Conservation (phyloP, 164 flowering plant genomes). For the Litsea cubeba region DNA sequence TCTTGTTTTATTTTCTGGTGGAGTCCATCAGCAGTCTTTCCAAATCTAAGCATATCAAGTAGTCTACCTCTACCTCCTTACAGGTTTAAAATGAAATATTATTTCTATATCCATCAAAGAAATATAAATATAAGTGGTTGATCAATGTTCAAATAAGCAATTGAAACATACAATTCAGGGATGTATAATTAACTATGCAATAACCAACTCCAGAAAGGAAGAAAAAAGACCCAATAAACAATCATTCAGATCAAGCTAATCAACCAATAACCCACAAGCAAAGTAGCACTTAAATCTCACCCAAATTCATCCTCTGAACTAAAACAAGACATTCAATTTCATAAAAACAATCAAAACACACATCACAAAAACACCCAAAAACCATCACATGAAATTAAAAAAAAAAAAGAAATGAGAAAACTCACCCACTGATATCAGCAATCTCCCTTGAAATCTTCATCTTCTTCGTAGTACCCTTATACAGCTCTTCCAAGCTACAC, state of each 20-base stretch:
- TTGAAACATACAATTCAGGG: neutral
- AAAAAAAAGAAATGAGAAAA: neutral
- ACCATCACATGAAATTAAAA: neutral
- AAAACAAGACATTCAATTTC: neutral
- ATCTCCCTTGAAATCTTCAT: constrained; percentile 28
- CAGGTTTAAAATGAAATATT: too few species aligned
- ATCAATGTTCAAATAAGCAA: too few species aligned
- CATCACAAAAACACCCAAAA: neutral
- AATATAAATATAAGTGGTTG: too few species aligned
- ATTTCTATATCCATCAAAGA: too few species aligned
- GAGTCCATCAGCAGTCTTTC: too few species aligned
- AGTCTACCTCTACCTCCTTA: too few species aligned
- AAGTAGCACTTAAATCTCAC: neutral
- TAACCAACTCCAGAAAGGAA: neutral
- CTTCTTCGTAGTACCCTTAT: constrained; percentile 24
- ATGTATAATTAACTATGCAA: neutral
- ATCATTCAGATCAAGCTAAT: neutral
- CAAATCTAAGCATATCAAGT: too few species aligned
- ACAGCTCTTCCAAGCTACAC: constrained; percentile 23
- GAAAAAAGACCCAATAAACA: too few species aligned
- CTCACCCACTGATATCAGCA: constrained; percentile 20
- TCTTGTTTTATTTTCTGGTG: too few species aligned
- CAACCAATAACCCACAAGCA: neutral
- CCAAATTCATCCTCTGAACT: neutral
- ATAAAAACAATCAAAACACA: neutral